Evolutionary conservation across 2,329 filamentous ascomycete species (phyloP).

Genomic region (Aspergillus tubingensis): DNA sequence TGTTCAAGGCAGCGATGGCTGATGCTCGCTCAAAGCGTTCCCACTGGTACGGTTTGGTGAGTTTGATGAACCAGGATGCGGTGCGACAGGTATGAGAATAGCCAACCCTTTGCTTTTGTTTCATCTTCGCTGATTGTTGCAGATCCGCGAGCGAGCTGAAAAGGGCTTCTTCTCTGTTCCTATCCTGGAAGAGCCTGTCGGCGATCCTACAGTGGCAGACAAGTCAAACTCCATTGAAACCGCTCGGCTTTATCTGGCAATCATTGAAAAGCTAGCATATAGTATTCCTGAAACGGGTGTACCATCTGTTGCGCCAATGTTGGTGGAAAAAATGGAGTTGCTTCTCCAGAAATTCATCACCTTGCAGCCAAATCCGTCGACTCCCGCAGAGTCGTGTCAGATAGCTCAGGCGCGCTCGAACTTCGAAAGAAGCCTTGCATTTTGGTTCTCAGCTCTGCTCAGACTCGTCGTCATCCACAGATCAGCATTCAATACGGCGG

Average conservation of each 20-base stretch:
- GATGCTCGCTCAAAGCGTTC: slow-evolving; percentile 36
- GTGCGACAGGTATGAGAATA: slow-evolving; percentile 34
- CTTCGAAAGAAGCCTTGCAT: slow-evolving; percentile 36
- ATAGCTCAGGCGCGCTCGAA: slow-evolving; percentile 21
- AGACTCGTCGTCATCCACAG: slow-evolving; percentile 45
- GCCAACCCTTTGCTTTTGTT: slow-evolving; percentile 7
- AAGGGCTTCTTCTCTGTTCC: slow-evolving; percentile 42
- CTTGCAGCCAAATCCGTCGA: slow-evolving; percentile 29
- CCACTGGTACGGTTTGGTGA: slow-evolving; percentile 44
- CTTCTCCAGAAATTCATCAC: slow-evolving; percentile 41
- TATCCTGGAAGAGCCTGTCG: slow-evolving; percentile 29
- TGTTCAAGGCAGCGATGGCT: slow-evolving; percentile 43
- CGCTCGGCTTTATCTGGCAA: slow-evolving; percentile 40
- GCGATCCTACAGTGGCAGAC: slow-evolving; percentile 14
- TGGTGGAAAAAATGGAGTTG: slow-evolving; percentile 45
- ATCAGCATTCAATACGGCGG: slow-evolving; percentile 33
- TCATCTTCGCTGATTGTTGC: slow-evolving; percentile 18
- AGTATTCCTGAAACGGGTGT: slow-evolving; percentile 40
- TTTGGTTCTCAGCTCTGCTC: slow-evolving; percentile 46
- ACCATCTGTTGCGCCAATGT: slow-evolving; percentile 32
- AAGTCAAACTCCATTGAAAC: slow-evolving; percentile 29
- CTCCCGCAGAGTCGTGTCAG: slow-evolving; percentile 20
- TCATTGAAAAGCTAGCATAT: slow-evolving; percentile 42
- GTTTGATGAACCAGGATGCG: slow-evolving; percentile 40
- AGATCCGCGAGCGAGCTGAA: slow-evolving; percentile 46